A percentile compares a stretch with the other conserved stretches of the same genome.
phyloP scores from a whole-genome alignment of 1,284 basidiomycete species.

The Caloboletus inedulis region DNA sequence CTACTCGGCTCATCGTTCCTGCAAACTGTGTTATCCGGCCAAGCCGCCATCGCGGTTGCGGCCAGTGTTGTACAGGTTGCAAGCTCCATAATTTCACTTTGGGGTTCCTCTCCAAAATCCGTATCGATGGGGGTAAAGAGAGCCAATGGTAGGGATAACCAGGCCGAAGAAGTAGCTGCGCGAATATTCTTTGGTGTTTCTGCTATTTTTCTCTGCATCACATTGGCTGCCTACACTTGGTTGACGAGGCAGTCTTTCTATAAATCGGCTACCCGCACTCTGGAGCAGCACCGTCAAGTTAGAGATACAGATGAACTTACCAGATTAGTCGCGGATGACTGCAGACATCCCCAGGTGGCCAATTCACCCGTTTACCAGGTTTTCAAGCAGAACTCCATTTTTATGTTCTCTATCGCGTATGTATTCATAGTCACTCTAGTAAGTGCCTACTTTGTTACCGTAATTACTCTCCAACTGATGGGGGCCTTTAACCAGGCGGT shows the following conservation, averaged over 20 bases:
- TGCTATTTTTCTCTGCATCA: slow-evolving; percentile 56
- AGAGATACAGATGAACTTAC: slow-evolving; percentile 31
- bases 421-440: slow-evolving; percentile 82
- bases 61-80: slow-evolving; percentile 67
- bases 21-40: slow-evolving; percentile 68
- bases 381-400: slow-evolving; percentile 59
- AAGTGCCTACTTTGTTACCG: slow-evolving; percentile 26
- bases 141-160: slow-evolving; percentile 30
- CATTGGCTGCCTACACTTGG: slow-evolving; percentile 49
- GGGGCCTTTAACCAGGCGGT: slow-evolving; percentile 52
- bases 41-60: slow-evolving; percentile 69
- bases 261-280: slow-evolving; percentile 43
- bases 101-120: slow-evolving; percentile 34
- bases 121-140: background rate
- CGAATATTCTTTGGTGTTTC: slow-evolving; percentile 67
- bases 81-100: slow-evolving; percentile 54
- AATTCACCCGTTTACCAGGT: slow-evolving; percentile 48
- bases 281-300: slow-evolving; percentile 34
- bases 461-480: background rate
- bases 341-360: slow-evolving; percentile 27
- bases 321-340: slow-evolving; percentile 36
- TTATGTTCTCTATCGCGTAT: slow-evolving; percentile 71
- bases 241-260: slow-evolving; percentile 55
- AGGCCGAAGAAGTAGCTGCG: slow-evolving; percentile 58
- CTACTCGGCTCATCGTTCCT: slow-evolving; percentile 65